Evolutionary conservation across 768 basidiomycete species (phyloP), one percentile per base, ranked within the genome.

Genomic region (Scleroderma bovista): DNA sequence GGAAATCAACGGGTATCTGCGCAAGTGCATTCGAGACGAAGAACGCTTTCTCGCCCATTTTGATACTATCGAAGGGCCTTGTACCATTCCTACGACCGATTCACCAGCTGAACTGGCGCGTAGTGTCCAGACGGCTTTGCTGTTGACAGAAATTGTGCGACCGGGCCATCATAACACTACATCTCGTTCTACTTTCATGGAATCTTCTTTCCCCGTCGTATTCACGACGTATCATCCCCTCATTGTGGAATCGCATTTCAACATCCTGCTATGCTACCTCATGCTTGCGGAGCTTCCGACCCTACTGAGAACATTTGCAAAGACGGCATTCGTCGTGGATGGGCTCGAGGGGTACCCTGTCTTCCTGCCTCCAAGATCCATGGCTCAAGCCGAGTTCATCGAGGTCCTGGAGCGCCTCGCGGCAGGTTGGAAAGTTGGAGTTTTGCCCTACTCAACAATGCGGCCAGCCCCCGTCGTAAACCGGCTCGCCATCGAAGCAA

Each of bases 211-310:
- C 19, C 80, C 83, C 1, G 66, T 79, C n/a, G 75, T 79, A 60
- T 87, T 88, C 70, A 89, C 92, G 45, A 91, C 92, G 0, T 94
- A 93, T 60, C 92, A 94, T 57, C 92, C 92, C 13, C 77, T 94
- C 47, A 79, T 93, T 44, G 85, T 93, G 51, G 92, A 94, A 62
- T 84, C 89, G 4, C 84, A 88, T 61, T 94, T 86, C 70, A 86
- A 81, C 55, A 74, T 91, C 47, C 74, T 94, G 31, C 74, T 92
- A 53, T 81, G 83, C 55, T 73, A 80, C 37, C 72, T 93, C 50
- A 79, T 94, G 75, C 78, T 92, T 16, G 90, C 83, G 5, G 86
- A 93, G 54, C 83, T 93, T 57, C 59, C 73, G 2, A 66, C 69
- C 11, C 68, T 90, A 26, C 68, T 90, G 11, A 75, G 78, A 8